Evolutionary conservation across 495 filamentous ascomycete species (phyloP).

Genomic region (Penicillium canariense): DNA sequence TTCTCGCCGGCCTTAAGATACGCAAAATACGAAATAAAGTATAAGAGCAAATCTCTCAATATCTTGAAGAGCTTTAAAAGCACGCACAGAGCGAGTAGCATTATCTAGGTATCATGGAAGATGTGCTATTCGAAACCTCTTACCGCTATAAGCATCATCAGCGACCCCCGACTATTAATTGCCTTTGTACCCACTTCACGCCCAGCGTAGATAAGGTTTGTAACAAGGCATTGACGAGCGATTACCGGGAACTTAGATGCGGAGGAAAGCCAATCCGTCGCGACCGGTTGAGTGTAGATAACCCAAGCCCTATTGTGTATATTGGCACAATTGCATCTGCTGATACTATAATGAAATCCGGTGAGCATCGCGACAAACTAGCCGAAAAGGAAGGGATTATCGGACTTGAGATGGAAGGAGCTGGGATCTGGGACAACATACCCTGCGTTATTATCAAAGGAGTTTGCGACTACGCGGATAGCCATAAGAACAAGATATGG

Average conservation of each 20-base stretch:
- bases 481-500: too few species aligned
- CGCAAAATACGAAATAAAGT: neutral
- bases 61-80: neutral
- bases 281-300: neutral
- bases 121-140: neutral
- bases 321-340: slow-evolving; percentile 29
- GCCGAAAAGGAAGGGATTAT: slow-evolving; percentile 24
- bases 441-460: too few species aligned
- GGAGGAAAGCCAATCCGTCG: neutral
- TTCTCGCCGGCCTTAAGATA: neutral
- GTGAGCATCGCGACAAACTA: slow-evolving; percentile 24
- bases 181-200: neutral
- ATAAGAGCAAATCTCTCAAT: neutral
- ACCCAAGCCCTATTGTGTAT: slow-evolving; percentile 7
- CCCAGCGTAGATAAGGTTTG: neutral
- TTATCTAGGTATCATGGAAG: neutral
- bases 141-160: neutral
- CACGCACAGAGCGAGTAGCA: neutral
- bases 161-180: neutral
- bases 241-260: neutral
- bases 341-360: slow-evolving; percentile 33
- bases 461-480: too few species aligned
- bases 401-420: slow-evolving; percentile 43
- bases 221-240: neutral
- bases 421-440: slow-evolving; percentile 33